phyloP scores from a whole-genome alignment of 768 basidiomycete genomes.

The Cyclocybe cylindracea region DNA sequence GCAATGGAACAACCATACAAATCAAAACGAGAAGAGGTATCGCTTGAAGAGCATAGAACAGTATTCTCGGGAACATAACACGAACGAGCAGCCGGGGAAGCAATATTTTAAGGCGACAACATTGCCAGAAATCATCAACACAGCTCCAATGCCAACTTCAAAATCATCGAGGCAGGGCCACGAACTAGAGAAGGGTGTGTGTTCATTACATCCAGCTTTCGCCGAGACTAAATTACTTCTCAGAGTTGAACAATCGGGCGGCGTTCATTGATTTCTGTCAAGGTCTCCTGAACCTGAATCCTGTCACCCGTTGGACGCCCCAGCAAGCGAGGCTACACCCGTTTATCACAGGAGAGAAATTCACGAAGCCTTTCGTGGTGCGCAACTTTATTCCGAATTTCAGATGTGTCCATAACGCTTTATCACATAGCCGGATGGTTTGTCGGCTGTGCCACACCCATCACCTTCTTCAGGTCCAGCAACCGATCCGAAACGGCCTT shows the following conservation, averaged over 20 bases:
- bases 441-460: constrained; percentile 31
- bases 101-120: constrained; percentile 97
- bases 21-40: constrained; percentile 80
- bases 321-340: constrained; percentile 95
- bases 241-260: constrained; percentile 91
- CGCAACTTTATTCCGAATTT: constrained; percentile 26
- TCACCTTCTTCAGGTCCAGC: constrained; percentile 27
- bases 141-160: constrained; percentile 87
- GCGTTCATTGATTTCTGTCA: constrained; percentile 98
- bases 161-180: constrained; percentile 75
- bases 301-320: constrained; percentile 94
- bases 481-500: constrained; percentile 81
- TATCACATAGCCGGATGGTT: constrained; percentile 52
- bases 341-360: constrained; percentile 98
- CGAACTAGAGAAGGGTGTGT: constrained; percentile 88
- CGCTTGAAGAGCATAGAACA: constrained; percentile 91
- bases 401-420: constrained; percentile 2
- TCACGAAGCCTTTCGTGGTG: constrained; percentile 82
- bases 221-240: constrained; percentile 4
- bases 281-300: constrained; percentile 92
- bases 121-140: constrained; percentile 93
- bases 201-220: neutral
- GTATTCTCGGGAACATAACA: constrained; percentile 93
- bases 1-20: constrained; percentile 62
- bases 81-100: constrained; percentile 96